Conservation (phyloP, 108 stramenopile genomes). For the Pseudonitzschia pungens region DNA sequence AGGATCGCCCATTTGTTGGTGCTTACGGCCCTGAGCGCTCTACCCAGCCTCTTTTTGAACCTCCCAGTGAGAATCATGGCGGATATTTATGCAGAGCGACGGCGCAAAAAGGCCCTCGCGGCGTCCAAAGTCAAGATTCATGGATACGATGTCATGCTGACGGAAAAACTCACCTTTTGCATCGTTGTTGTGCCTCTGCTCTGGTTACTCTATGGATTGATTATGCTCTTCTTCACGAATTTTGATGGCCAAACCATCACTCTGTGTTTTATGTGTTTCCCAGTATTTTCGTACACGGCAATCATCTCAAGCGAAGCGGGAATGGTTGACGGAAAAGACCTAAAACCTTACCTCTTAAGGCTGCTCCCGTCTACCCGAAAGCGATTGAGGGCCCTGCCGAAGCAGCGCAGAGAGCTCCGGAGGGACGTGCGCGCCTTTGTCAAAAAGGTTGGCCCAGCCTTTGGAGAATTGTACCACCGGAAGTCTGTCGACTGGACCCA, state of each 20-base stretch:
- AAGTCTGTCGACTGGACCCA: slow-evolving; percentile 82
- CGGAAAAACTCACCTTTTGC: slow-evolving; percentile 92
- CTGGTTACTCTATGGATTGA: slow-evolving; percentile 86
- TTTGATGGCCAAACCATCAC: slow-evolving; percentile 80
- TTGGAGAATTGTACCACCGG: slow-evolving; percentile 81
- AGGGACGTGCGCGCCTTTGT: slow-evolving; percentile 74
- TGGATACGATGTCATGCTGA: slow-evolving; percentile 93
- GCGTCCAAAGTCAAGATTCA: slow-evolving; percentile 93
- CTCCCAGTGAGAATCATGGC: slow-evolving; percentile 91
- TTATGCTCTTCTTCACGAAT: slow-evolving; percentile 68
- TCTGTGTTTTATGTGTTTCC: slow-evolving; percentile 78
- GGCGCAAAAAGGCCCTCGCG: slow-evolving; percentile 89
- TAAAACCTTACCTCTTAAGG: slow-evolving; percentile 81
- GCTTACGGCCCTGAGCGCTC: slow-evolving; percentile 71
- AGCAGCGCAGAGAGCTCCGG: slow-evolving; percentile 59
- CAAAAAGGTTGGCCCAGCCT: slow-evolving; percentile 60
- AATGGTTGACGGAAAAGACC: slow-evolving; percentile 94
- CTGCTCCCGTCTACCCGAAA: slow-evolving; percentile 71
- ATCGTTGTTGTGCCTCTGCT: slow-evolving; percentile 94
- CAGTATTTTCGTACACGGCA: slow-evolving; percentile 92
- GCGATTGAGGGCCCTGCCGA: slow-evolving; percentile 66
- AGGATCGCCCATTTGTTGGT: slow-evolving; percentile 85
- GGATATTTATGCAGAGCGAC: slow-evolving; percentile 73
- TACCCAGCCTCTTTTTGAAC: slow-evolving; percentile 90
- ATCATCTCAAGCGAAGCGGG: slow-evolving; percentile 80